Conservation (phyloP, 495 filamentous ascomycete genomes). For the Penicillium coprophilum region DNA sequence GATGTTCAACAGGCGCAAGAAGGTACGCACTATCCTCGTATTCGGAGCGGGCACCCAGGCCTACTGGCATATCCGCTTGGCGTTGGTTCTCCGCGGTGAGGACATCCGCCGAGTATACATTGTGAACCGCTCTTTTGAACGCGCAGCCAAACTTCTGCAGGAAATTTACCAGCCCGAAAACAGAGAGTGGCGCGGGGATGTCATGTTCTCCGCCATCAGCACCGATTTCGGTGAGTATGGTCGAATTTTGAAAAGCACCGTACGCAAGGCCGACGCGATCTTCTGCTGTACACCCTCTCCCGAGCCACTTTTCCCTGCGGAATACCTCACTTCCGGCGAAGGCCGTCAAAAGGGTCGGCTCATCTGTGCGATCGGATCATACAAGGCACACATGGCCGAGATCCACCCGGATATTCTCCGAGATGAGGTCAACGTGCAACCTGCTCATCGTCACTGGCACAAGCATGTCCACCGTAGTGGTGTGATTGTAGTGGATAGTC, state of each 20-base stretch:
- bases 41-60: slow-evolving; percentile 93
- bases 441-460: slow-evolving; percentile 60
- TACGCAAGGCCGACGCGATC: slow-evolving; percentile 71
- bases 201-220: slow-evolving; percentile 70
- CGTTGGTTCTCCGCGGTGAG: slow-evolving; percentile 67
- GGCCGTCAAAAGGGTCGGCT: slow-evolving; percentile 74
- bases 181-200: slow-evolving; percentile 53
- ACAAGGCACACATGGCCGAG: slow-evolving; percentile 83
- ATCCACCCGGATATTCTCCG: slow-evolving; percentile 71
- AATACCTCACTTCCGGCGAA: slow-evolving; percentile 63
- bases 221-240: slow-evolving; percentile 69
- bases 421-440: slow-evolving; percentile 60
- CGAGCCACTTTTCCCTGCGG: slow-evolving; percentile 61
- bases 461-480: slow-evolving; percentile 71
- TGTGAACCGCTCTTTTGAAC: slow-evolving; percentile 70
- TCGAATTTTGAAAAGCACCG: slow-evolving; percentile 62
- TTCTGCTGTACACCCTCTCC: slow-evolving; percentile 74
- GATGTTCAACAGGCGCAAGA: slow-evolving; percentile 67
- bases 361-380: slow-evolving; percentile 79
- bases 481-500: slow-evolving; percentile 78
- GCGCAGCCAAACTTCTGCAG: slow-evolving; percentile 53
- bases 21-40: slow-evolving; percentile 70
- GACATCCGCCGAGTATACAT: slow-evolving; percentile 78
- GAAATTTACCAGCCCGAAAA: slow-evolving; percentile 56
- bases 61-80: slow-evolving; percentile 87